A percentile compares a stretch with the other conserved stretches of the same genome.
Evolutionary conservation across 805 yeast genomes (phyloP).

Genomic region (Saccharomycopsis javanensis): DNA sequence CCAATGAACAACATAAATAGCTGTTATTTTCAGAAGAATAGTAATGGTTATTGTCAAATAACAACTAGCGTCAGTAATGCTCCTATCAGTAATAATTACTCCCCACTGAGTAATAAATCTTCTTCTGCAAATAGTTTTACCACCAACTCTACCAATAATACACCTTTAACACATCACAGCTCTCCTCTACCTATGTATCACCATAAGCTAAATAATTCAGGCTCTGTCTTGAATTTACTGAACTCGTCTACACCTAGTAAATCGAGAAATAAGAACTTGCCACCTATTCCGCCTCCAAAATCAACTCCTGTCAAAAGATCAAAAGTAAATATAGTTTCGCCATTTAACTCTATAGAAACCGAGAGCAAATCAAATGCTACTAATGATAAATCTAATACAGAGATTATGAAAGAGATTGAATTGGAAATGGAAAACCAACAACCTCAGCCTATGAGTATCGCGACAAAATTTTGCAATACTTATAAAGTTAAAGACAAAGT

Average conservation of each 20-base stretch:
- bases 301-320: slow-evolving; percentile 8
- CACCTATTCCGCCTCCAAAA: slow-evolving; percentile 18
- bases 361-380: slow-evolving; percentile 3
- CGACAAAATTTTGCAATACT: neutral
- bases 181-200: neutral
- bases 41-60: neutral
- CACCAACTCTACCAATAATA: neutral
- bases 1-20: neutral
- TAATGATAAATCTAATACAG: slow-evolving; percentile 12
- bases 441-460: neutral
- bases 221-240: no score
- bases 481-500: neutral
- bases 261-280: slow-evolving; percentile 16
- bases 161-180: neutral
- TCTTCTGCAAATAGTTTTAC: no score
- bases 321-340: slow-evolving; percentile 5
- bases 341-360: slow-evolving; percentile 10
- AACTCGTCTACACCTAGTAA: neutral
- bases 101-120: neutral
- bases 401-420: slow-evolving; percentile 19
- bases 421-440: slow-evolving; percentile 10
- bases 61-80: neutral
- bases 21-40: neutral
- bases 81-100: neutral
- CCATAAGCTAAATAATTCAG: neutral